Base-by-base conservation (phyloP, 768 basidiomycete genomes). In the Rhodosporidiobolus sp. region DNA sequence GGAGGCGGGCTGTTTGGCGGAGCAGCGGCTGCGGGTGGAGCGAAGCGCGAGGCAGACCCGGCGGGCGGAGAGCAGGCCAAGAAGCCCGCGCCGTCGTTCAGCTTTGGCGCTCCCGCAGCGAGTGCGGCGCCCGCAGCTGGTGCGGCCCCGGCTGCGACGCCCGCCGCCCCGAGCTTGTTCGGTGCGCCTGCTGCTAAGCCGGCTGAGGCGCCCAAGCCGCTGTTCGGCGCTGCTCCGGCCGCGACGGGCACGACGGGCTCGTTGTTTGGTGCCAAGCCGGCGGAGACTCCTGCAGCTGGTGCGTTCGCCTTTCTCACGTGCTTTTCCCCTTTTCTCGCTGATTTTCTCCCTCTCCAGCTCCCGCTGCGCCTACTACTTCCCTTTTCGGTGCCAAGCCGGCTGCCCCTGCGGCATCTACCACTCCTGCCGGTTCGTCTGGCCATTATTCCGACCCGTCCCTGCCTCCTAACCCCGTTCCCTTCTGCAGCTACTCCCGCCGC, bases 41-140 rank as follows among this genome's bases (percentile, higher is more conserved):
- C 34, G 26, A 73, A 73, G 63, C 57, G 72, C n/a, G 72, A 73
- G 53, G 63, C 48, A 6, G 72, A 69, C 19, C 7, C 38, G 3
- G 48, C 30, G 14, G 61, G 63, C 28, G 57, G 61, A 22, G 67
- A 30, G 0, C 49, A 50, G 1, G 50, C 62, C 17, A 73, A 73
- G 63, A 73, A 73, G 63, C 58, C 72, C 4, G 63, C 68, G 28
- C 63, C 63, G 28, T 43, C 45, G 12, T 72, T 72, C 52, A 58
- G 61, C 55, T 72, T 72, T 30, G 54, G 38, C 14, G 34, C 60
- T 7, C 50, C 60, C 16, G 69, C 64, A 6, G 52, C 64, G 17
- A 17, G 63, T 5, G 52, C 56, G 2, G 24, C 70, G 46, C 46
- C 63, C 4, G 49, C n/a, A n/a, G n/a, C 69, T 6, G 45, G 60